phyloP scores from a whole-genome alignment of 1,284 basidiomycete genomes.

The Calocybe gambosa region DNA sequence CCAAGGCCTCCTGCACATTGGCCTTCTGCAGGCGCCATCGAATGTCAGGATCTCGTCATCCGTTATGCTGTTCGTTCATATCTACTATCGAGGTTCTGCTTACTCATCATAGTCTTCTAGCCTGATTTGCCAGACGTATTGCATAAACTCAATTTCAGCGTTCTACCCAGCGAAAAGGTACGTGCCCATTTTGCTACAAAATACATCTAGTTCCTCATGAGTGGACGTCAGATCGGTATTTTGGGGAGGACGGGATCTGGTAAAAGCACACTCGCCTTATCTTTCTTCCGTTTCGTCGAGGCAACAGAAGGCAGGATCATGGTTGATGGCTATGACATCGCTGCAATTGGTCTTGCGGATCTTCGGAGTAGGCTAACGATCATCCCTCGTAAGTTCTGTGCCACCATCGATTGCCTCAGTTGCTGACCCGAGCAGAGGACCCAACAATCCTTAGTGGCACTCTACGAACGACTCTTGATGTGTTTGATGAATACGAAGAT shows the following conservation, averaged over 20 bases:
- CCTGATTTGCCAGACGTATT: constrained; percentile 83
- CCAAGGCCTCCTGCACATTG: constrained; percentile 80
- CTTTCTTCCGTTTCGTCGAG: constrained; percentile 95
- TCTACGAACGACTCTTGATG: constrained; percentile 83
- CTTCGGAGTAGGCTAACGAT: constrained; percentile 83
- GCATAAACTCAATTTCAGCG: constrained; percentile 74
- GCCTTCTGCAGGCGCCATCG: constrained; percentile 75
- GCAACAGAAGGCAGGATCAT: constrained; percentile 77
- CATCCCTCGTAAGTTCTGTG: constrained; percentile 70
- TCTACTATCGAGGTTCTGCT: not conserved
- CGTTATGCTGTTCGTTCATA: constrained; percentile 71
- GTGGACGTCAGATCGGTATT: constrained; percentile 59
- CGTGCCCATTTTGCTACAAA: not conserved
- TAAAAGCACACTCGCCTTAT: constrained; percentile 86
- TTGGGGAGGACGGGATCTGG: constrained; percentile 87
- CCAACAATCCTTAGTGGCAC: constrained; percentile 87
- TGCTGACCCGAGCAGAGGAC: constrained; percentile 52
- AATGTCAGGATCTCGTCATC: constrained; percentile 78
- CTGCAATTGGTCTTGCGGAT: constrained; percentile 82
- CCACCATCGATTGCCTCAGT: not conserved
- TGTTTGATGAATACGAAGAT: constrained; percentile 87
- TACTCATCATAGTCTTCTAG: constrained; percentile 29
- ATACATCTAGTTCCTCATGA: not conserved
- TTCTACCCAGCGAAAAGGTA: constrained; percentile 73
- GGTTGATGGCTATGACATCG: constrained; percentile 86